phyloP scores from a whole-genome alignment of 2,329 filamentous ascomycete genomes.

The Lasiodiplodia sp. region DNA sequence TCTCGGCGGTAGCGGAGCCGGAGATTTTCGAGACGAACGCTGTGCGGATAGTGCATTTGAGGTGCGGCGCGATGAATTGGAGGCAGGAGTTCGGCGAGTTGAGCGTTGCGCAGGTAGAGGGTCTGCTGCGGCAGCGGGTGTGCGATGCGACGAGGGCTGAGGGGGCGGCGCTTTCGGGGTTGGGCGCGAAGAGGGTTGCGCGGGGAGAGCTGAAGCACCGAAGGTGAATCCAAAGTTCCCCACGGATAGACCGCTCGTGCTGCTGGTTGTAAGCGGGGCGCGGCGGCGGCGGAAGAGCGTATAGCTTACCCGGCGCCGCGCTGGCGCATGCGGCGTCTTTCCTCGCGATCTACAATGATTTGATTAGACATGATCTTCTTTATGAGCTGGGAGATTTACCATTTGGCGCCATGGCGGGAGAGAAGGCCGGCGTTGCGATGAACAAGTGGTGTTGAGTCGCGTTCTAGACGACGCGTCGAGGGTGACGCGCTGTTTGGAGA shows the following conservation, averaged over 20 bases:
- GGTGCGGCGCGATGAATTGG: constrained; percentile 33
- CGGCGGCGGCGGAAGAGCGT: constrained; percentile 18
- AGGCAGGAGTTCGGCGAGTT: constrained; percentile 16
- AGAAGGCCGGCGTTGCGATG: neutral
- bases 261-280: constrained; percentile 36
- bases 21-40: constrained; percentile 18
- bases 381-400: neutral
- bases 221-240: constrained; percentile 61
- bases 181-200: constrained; percentile 37
- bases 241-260: constrained; percentile 55
- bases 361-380: neutral
- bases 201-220: constrained; percentile 43
- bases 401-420: constrained; percentile 19
- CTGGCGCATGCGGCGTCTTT: constrained; percentile 64
- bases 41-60: neutral
- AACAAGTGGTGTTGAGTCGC: neutral
- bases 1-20: constrained; percentile 29
- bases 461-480: constrained; percentile 18
- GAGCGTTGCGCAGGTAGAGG: constrained; percentile 17
- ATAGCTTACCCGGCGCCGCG: constrained; percentile 62
- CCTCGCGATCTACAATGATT: constrained; percentile 55
- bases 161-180: constrained; percentile 35
- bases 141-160: constrained; percentile 36
- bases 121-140: neutral
- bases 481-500: constrained; percentile 29